Conservation (phyloP, 352 stramenopile species). For the Phytophthora crassamura region DNA sequence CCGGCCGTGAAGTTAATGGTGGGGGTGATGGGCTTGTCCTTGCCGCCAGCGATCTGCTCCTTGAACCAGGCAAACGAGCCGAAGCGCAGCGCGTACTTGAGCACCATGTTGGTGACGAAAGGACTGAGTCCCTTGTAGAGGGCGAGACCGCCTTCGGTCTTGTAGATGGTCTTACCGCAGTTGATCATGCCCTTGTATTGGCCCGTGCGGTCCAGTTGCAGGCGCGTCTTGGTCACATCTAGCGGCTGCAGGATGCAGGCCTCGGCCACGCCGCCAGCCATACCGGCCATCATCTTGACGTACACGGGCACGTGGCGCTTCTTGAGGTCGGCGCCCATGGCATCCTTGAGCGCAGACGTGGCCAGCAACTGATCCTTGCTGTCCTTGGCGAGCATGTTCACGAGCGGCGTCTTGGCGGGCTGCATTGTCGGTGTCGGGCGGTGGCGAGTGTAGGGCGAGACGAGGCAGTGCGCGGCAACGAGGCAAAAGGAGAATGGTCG, state of each 20-base stretch:
- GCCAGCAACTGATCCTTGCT: conserved; percentile 50
- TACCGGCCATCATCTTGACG: conserved; percentile 88
- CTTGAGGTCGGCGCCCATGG: conserved; percentile 77
- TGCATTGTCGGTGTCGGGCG: conserved; percentile 23
- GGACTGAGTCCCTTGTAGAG: conserved; percentile 89
- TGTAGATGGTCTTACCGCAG: conserved; percentile 83
- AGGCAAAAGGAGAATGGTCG: conserved; percentile 42
- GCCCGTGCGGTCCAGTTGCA: conserved; percentile 78
- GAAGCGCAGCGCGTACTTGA: conserved; percentile 92
- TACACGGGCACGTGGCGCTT: conserved; percentile 70
- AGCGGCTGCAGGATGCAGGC: conserved; percentile 84
- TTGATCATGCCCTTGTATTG: conserved; percentile 90
- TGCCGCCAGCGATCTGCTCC: conserved; percentile 76
- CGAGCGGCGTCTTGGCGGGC: conserved; percentile 23
- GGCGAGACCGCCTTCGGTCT: conserved; percentile 68
- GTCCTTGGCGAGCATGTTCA: conserved; percentile 24
- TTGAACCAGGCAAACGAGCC: conserved; percentile 90
- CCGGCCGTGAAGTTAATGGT: conserved; percentile 90
- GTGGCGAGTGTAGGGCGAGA: not conserved
- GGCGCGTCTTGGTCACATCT: conserved; percentile 87
- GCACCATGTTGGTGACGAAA: conserved; percentile 90
- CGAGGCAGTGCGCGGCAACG: conserved; percentile 24
- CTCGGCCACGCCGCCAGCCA: conserved; percentile 87
- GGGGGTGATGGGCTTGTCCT: conserved; percentile 73
- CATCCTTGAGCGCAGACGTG: conserved; percentile 81